phyloP scores from a whole-genome alignment of 345 rosid species.

The Tarenaya hassleriana region DNA sequence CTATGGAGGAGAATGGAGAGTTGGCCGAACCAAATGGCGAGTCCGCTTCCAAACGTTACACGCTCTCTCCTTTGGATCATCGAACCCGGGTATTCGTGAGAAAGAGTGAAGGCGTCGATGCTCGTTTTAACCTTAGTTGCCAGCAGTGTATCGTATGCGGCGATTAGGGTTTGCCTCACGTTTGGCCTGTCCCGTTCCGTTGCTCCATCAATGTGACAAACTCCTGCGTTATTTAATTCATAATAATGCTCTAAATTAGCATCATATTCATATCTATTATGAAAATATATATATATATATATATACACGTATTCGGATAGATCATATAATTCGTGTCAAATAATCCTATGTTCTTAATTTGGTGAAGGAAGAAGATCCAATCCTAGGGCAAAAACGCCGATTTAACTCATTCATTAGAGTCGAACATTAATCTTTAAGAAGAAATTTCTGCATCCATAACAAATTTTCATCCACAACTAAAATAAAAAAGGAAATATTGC shows the following conservation, averaged over 20 bases:
- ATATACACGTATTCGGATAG: too few species aligned
- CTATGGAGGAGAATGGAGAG: conserved; percentile 69
- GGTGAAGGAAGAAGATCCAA: too few species aligned
- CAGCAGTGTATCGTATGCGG: conserved; percentile 48
- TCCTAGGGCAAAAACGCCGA: too few species aligned
- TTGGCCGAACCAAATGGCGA: conserved; percentile 61
- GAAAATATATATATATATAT: too few species aligned
- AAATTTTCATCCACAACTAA: too few species aligned
- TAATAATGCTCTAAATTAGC: neutral
- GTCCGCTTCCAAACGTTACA: neutral
- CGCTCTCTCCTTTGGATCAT: conserved; percentile 20
- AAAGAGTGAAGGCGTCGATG: conserved; percentile 34
- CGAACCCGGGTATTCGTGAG: conserved; percentile 24
- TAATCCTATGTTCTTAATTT: too few species aligned
- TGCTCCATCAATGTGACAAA: conserved; percentile 42
- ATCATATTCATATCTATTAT: too few species aligned
- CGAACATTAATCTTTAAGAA: too few species aligned
- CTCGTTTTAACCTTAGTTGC: conserved; percentile 59
- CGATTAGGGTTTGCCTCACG: conserved; percentile 44
- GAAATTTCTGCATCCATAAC: too few species aligned
- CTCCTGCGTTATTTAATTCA: conserved; percentile 40
- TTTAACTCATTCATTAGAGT: too few species aligned
- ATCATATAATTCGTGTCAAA: too few species aligned
- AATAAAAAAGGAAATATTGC: too few species aligned
- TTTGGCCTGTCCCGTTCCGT: conserved; percentile 65